These are phyloP conservation scores for Immersiporthe knoxdaviesiana DNA, from an alignment of 2,329 filamentous ascomycete genomes.

Conservation along the genomic window DNA sequence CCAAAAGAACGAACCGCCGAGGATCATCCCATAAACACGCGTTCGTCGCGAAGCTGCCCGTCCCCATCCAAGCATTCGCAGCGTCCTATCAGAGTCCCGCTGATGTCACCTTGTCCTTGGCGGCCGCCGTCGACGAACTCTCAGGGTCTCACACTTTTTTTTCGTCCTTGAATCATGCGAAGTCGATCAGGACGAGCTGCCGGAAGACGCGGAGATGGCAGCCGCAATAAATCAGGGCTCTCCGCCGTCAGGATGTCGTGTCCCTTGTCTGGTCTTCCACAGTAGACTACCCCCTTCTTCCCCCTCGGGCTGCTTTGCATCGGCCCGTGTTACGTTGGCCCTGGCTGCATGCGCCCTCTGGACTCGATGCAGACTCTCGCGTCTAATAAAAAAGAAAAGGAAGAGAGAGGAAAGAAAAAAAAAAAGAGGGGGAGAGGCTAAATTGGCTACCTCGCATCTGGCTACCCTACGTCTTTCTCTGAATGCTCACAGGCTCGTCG, in stretches of 20 bases:
- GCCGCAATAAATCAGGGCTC: neutral
- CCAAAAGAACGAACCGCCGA: neutral
- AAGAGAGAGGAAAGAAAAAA: neutral
- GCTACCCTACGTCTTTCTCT: neutral
- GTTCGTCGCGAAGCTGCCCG: neutral
- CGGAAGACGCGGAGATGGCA: constrained; percentile 3
- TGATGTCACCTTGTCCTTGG: neutral
- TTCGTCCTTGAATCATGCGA: neutral
- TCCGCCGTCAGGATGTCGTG: neutral
- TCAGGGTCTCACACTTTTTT: neutral
- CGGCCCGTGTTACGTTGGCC: constrained; percentile 2
- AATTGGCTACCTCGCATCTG: neutral
- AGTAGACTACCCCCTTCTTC: no score
- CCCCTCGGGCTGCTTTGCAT: neutral
- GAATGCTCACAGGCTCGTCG: neutral
- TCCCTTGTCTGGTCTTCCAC: no score
- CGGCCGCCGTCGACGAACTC: neutral
- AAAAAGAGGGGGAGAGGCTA: neutral
- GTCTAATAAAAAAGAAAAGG: neutral
- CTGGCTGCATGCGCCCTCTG: constrained; percentile 3
- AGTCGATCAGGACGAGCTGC: neutral
- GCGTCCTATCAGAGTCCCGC: neutral
- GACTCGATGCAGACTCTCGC: constrained; percentile 4
- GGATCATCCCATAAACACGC: neutral
- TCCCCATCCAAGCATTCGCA: neutral